A percentile compares a stretch with the other conserved stretches of the same genome.
These are phyloP conservation scores for Rhypophila decipiens DNA, from an alignment of 495 filamentous ascomycete species.

Conservation along the genomic window DNA sequence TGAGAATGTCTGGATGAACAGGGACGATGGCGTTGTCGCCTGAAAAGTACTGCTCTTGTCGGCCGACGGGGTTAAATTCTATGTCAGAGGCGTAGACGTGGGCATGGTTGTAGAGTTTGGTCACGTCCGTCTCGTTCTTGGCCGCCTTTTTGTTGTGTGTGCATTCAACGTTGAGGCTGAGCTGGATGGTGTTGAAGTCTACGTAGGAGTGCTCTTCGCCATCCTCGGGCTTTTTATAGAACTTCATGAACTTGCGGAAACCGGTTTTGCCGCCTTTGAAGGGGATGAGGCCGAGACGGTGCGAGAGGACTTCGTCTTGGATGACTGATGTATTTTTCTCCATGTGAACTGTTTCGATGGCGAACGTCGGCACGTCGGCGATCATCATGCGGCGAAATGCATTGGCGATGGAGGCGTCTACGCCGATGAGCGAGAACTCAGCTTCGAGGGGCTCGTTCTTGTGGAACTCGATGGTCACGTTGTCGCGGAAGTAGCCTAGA, in stretches of 20 bases:
- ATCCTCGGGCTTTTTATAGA: conserved; percentile 52
- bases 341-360: conserved; percentile 87
- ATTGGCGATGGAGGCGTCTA: conserved; percentile 92
- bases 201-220: conserved; percentile 38
- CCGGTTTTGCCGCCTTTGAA: conserved; percentile 71
- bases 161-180: conserved; percentile 69
- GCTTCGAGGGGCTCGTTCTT: conserved; percentile 65
- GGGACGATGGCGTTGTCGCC: conserved; percentile 60
- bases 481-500: conserved; percentile 62
- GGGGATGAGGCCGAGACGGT: conserved; percentile 84
- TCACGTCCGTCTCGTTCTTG: conserved; percentile 67
- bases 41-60: conserved; percentile 62
- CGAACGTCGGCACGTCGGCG: conserved; percentile 87
- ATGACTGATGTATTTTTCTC: conserved; percentile 95
- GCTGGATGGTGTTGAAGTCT: conserved; percentile 74
- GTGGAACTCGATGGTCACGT: conserved; percentile 74
- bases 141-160: conserved; percentile 65
- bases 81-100: conserved; percentile 85
- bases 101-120: conserved; percentile 74
- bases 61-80: conserved; percentile 63
- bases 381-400: conserved; percentile 97
- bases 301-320: conserved; percentile 91
- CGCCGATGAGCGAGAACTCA: conserved; percentile 83
- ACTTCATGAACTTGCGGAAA: conserved; percentile 66
- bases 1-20: conserved; percentile 84